These are phyloP conservation scores for Catharanthus roseus DNA, from an alignment of 257 asterid genomes.

Conservation along the genomic window DNA sequence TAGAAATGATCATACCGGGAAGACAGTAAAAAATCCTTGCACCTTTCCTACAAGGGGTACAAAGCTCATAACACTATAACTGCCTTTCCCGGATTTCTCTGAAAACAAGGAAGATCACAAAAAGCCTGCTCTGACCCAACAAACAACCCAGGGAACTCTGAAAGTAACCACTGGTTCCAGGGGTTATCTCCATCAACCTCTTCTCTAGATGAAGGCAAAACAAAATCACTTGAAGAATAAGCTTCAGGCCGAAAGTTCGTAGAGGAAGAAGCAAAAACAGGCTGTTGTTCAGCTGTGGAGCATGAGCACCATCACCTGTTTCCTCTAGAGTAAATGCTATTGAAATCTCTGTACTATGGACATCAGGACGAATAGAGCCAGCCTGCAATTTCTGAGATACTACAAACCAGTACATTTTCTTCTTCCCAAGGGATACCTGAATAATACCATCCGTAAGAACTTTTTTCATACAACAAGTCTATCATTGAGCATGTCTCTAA, in stretches of 20 bases:
- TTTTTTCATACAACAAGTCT: constrained; percentile 61
- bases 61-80: constrained; percentile 74
- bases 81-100: constrained; percentile 60
- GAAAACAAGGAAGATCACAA: constrained; percentile 81
- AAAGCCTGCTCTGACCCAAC: constrained; percentile 65
- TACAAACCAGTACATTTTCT: constrained; percentile 84
- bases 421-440: constrained; percentile 62
- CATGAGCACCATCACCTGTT: constrained; percentile 45
- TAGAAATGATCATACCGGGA: constrained; percentile 74
- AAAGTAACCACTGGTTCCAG: constrained; percentile 95
- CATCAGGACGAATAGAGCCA: constrained; percentile 57
- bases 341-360: constrained; percentile 69
- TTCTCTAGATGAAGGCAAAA: constrained; percentile 95
- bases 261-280: constrained; percentile 96
- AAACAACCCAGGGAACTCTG: constrained; percentile 82
- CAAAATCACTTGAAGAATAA: constrained; percentile 93
- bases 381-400: constrained; percentile 59
- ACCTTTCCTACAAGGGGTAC: constrained; percentile 87
- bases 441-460: constrained; percentile 70
- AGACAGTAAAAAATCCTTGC: constrained; percentile 87
- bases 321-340: constrained; percentile 78
- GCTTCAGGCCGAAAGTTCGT: constrained; percentile 88
- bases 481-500: constrained; percentile 60
- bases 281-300: constrained; percentile 67
- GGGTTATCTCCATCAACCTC: constrained; percentile 93